A percentile compares a stretch with the other conserved stretches of the same genome.
phyloP scores from a whole-genome alignment of 2,329 filamentous ascomycete species.

The Diplodia mutila region DNA sequence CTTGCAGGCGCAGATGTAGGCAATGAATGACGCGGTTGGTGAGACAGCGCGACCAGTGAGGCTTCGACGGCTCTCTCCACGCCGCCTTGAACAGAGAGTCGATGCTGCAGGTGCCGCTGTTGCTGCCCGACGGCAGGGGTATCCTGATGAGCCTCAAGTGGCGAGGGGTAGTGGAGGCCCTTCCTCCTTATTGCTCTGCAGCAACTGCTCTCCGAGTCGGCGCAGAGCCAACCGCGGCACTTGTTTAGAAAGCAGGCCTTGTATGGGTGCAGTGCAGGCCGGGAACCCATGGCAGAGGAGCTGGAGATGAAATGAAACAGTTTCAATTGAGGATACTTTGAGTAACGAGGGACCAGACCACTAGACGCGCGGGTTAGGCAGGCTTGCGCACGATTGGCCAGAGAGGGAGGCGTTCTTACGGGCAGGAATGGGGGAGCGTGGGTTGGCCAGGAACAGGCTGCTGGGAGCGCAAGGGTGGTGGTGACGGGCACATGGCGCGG shows the following conservation, averaged over 20 bases:
- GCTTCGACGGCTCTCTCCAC: constrained; percentile 5
- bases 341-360: constrained; percentile 23
- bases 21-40: constrained; percentile 16
- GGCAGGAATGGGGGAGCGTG: constrained; percentile 19
- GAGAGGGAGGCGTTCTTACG: constrained; percentile 12
- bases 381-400: constrained; percentile 16
- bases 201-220: background rate
- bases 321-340: constrained; percentile 27
- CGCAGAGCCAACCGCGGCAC: background rate
- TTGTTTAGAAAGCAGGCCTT: constrained; percentile 9
- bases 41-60: constrained; percentile 8
- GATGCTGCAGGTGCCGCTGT: background rate
- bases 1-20: constrained; percentile 9
- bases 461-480: constrained; percentile 16
- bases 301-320: constrained; percentile 25
- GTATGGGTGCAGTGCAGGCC: background rate
- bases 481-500: constrained; percentile 23
- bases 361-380: constrained; percentile 13
- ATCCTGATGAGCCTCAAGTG: background rate
- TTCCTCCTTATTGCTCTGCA: background rate
- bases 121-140: background rate
- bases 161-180: background rate
- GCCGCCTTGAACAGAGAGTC: background rate
- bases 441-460: constrained; percentile 22
- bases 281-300: constrained; percentile 20